Percentiles rank a stretch among this genome's conserved stretches.
These are phyloP conservation scores for Lagenidium sp. DNA, from an alignment of 352 stramenopile species.

Conservation along the genomic window DNA sequence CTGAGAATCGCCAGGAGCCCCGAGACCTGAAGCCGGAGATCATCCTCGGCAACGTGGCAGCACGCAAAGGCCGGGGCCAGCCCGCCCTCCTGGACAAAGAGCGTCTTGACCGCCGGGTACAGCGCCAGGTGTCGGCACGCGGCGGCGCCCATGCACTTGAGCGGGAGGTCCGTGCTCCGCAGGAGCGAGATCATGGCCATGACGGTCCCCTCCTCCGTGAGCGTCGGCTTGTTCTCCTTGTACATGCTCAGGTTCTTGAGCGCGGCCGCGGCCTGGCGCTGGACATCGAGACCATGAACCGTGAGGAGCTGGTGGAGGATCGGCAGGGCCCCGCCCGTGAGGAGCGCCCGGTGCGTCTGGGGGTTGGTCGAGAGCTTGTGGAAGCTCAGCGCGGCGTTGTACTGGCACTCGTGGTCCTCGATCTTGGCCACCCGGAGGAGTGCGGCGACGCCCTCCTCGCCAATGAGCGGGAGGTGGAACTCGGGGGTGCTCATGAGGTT, in stretches of 20 bases:
- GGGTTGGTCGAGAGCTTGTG: constrained; percentile 84
- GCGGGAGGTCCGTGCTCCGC: constrained; percentile 55
- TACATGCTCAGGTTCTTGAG: constrained; percentile 89
- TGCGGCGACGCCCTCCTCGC: constrained; percentile 78
- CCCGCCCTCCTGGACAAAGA: constrained; percentile 61
- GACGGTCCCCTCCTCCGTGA: constrained; percentile 85
- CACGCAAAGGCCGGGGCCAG: constrained; percentile 55
- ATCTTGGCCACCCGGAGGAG: constrained; percentile 84
- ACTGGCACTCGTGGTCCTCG: constrained; percentile 89
- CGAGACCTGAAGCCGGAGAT: constrained; percentile 86
- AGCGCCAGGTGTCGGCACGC: constrained; percentile 87
- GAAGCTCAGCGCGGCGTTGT: constrained; percentile 82
- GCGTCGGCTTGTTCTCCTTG: constrained; percentile 84
- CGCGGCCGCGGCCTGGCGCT: constrained; percentile 85
- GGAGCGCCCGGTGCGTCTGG: constrained; percentile 56
- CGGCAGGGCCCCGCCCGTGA: constrained; percentile 44
- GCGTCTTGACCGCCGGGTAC: constrained; percentile 49
- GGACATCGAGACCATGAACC: constrained; percentile 62
- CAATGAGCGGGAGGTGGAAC: constrained; percentile 74
- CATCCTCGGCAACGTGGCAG: constrained; percentile 49
- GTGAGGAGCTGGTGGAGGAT: constrained; percentile 69
- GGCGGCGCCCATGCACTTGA: constrained; percentile 85
- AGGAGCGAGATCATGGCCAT: constrained; percentile 77
- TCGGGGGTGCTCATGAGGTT: constrained; percentile 86
- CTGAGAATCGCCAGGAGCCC: constrained; percentile 87